Conservation (phyloP, 129 eudicot genomes). For the Ambrosia artemisiifolia region DNA sequence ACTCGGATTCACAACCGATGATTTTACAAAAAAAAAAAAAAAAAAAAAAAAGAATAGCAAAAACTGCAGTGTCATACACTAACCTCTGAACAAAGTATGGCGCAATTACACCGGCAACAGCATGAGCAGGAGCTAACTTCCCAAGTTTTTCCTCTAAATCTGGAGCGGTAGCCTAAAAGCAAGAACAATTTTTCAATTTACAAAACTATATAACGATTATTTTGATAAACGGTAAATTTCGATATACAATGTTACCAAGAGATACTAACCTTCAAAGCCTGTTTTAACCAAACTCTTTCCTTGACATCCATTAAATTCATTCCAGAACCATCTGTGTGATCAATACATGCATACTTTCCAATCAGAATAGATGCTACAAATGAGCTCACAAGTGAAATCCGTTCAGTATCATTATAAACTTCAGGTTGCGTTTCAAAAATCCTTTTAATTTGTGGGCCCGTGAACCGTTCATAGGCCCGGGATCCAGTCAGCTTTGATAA, state of each 20-base stretch:
- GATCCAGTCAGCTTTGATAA: constrained; percentile 83
- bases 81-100: constrained; percentile 83
- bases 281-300: constrained; percentile 70
- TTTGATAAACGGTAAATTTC: neutral
- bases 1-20: neutral
- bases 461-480: constrained; percentile 75
- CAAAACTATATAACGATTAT: neutral
- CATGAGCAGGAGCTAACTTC: constrained; percentile 83
- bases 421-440: constrained; percentile 69
- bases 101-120: constrained; percentile 81
- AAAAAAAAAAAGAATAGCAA: too few relatives aligned
- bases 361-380: constrained; percentile 74
- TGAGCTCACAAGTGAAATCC: constrained; percentile 85
- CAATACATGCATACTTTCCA: constrained; percentile 80
- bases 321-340: constrained; percentile 97
- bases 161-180: constrained; percentile 81
- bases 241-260: neutral
- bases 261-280: constrained; percentile 59
- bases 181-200: neutral
- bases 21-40: neutral
- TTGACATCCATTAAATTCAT: constrained; percentile 92
- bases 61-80: constrained; percentile 16
- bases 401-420: constrained; percentile 59
- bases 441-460: constrained; percentile 87
- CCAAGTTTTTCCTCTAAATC: constrained; percentile 84